phyloP scores from a whole-genome alignment of 805 yeast species.

The Metschnikowia colocasiae region DNA sequence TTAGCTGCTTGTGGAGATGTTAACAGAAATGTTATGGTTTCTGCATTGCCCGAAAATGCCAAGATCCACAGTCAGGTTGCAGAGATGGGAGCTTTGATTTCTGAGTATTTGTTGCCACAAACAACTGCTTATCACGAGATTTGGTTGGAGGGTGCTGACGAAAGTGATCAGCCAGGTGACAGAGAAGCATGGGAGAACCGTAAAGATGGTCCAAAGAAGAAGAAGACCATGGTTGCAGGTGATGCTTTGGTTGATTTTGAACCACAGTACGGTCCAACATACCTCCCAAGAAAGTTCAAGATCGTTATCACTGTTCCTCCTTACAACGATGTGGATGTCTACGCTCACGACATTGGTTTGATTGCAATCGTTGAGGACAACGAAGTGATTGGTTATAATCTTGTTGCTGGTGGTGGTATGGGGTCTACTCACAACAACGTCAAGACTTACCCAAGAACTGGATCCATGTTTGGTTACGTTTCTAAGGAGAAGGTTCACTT shows the following conservation, averaged over 20 bases:
- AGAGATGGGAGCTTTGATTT: conserved; percentile 57
- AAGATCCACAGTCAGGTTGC: conserved; percentile 75
- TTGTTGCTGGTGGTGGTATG: conserved; percentile 98
- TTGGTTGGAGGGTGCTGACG: conserved; percentile 88
- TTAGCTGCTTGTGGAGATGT: conserved; percentile 99
- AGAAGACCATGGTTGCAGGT: conserved; percentile 82
- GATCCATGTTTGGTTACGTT: conserved; percentile 79
- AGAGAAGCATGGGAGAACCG: conserved; percentile 60
- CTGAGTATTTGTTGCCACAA: conserved; percentile 80
- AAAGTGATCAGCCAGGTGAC: conserved; percentile 64
- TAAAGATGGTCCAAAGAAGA: conserved; percentile 72
- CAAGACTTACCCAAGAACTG: conserved; percentile 95
- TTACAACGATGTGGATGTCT: conserved; percentile 92
- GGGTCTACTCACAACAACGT: conserved; percentile 96
- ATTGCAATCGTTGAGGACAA: conserved; percentile 75
- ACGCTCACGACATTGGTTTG: conserved; percentile 91
- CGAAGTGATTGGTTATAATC: conserved; percentile 74
- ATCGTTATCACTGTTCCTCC: conserved; percentile 94
- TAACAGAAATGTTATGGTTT: conserved; percentile 89
- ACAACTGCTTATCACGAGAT: conserved; percentile 97
- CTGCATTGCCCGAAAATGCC: conserved; percentile 85
- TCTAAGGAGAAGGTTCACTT: conserved; percentile 61
- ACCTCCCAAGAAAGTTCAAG: conserved; percentile 94
- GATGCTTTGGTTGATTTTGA: conserved; percentile 77
- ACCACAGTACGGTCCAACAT: conserved; percentile 82